Base-by-base conservation (phyloP, 441 rosid genomes). In the Pelargonium myrrhifolium region DNA sequence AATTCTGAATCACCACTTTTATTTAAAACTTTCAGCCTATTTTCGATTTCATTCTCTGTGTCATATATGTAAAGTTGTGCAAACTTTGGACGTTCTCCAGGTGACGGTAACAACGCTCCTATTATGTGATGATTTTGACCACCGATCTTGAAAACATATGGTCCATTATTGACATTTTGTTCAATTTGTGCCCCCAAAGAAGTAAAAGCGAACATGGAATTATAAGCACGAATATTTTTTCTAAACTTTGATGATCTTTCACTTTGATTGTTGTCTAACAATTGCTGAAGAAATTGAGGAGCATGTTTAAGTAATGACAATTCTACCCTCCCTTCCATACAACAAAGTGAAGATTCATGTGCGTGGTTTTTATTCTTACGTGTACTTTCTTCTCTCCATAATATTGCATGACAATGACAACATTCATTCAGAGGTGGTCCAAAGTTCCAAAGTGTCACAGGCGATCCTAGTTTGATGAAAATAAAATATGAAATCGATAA, bases 1-100 rank as follows among this genome's bases (percentile, higher is more conserved):
- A 65, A 1, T 0, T 24, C 9, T 4, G 3, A 4, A 2, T 7
- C 18, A 15, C n/a, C 0, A 3, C 40, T 21, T 0, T 62, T 7
- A n/a, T 1, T 0, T 28, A 62, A 0, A 1, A 10, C 42, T 0
- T 1, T 2, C 11, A 62, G 0, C 14, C 40, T 65, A 21, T 21
- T 24, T 15, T 21, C 8, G 0, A 47, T 4, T 6, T 65, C 60
- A 11, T 65, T 22, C 1, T 47, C 0, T 9, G 60, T 65, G 3
- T 47, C 60, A 45, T 65, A 65, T 4, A 65, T 65, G 26, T 65
- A 65, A 12, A 45, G 17, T 45, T 47, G 51, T 0, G 17, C 39
- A 24, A 65, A 65, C 1, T 24, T 45, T 3, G 68, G 56, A 0
- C 3, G 0, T 0, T 26, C 8, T 4, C 21, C 67, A 9, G 1